phyloP scores from a whole-genome alignment of 2,329 filamentous ascomycete genomes.

The Mollisia scopiformis region DNA sequence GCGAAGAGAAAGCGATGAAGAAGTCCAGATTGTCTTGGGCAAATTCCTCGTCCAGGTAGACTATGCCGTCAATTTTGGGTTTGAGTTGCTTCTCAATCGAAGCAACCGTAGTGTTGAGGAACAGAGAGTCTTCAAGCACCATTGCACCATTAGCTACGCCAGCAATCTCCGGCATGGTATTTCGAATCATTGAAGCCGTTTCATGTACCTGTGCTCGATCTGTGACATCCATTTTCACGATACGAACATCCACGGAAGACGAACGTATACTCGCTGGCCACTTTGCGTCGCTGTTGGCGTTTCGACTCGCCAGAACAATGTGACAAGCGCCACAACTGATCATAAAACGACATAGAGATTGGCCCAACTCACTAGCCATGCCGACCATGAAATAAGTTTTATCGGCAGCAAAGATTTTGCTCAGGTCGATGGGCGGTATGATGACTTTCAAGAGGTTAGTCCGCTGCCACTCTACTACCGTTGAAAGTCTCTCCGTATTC shows the following conservation, averaged over 20 bases:
- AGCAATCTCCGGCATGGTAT: not conserved
- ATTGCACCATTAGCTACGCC: not conserved
- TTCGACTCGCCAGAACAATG: not conserved
- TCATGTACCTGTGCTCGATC: not conserved
- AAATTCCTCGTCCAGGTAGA: not conserved
- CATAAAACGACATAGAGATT: not conserved
- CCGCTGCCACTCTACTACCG: too few relatives aligned
- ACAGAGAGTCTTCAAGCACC: not conserved
- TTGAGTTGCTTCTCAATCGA: not conserved
- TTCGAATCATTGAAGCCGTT: not conserved
- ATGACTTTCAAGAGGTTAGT: too few relatives aligned
- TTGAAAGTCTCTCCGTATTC: too few relatives aligned
- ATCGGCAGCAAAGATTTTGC: too few relatives aligned
- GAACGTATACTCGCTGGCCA: not conserved
- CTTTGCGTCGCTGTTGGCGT: not conserved
- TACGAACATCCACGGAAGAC: too few relatives aligned
- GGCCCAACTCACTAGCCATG: not conserved
- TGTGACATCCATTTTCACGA: not conserved
- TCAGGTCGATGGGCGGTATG: too few relatives aligned
- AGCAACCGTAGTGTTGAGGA: not conserved
- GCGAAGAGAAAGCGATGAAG: not conserved
- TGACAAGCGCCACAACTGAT: not conserved
- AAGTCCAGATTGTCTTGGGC: not conserved
- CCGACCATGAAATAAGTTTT: not conserved
- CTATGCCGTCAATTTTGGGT: not conserved